Evolutionary conservation across 768 basidiomycete species (phyloP).

Genomic region (Pleurotus tuber-regium): DNA sequence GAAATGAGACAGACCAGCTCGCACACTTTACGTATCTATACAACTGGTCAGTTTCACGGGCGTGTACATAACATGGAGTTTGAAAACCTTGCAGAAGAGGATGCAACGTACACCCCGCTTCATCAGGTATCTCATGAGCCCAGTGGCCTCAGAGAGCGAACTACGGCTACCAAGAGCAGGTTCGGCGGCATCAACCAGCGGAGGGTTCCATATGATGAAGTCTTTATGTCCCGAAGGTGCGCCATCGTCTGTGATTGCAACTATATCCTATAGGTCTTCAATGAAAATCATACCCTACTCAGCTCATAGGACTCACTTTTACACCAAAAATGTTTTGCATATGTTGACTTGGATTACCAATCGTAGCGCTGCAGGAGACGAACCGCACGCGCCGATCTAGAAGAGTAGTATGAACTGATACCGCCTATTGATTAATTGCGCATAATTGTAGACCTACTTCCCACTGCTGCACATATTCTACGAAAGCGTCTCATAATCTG

Average conservation of each 20-base stretch:
- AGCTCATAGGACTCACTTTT: conserved; percentile 23
- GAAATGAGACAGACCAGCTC: conserved; percentile 47
- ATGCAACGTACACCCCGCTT: conserved; percentile 77
- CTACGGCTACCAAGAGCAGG: conserved; percentile 53
- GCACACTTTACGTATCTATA: conserved; percentile 75
- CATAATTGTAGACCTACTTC: conserved; percentile 52
- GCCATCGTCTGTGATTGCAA: conserved; percentile 74
- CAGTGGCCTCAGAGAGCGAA: conserved; percentile 65
- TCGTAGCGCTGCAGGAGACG: conserved; percentile 88
- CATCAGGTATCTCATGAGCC: conserved; percentile 79
- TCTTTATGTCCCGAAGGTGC: conserved; percentile 82
- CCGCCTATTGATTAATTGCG: neutral
- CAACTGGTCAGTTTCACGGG: conserved; percentile 1
- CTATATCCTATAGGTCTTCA: conserved; percentile 41
- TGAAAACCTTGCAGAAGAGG: conserved; percentile 78
- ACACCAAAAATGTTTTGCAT: conserved; percentile 79
- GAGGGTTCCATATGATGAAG: conserved; percentile 75
- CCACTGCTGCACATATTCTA: conserved; percentile 71
- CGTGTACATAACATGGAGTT: neutral
- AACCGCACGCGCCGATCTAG: conserved; percentile 58
- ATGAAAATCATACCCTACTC: no score
- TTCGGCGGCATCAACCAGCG: conserved; percentile 52
- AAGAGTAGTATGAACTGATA: neutral
- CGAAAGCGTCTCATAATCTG: conserved; percentile 75
- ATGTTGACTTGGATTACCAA: conserved; percentile 70